Evolutionary conservation across 441 rosid genomes (phyloP).

Genomic region (Gossypium trilobum): DNA sequence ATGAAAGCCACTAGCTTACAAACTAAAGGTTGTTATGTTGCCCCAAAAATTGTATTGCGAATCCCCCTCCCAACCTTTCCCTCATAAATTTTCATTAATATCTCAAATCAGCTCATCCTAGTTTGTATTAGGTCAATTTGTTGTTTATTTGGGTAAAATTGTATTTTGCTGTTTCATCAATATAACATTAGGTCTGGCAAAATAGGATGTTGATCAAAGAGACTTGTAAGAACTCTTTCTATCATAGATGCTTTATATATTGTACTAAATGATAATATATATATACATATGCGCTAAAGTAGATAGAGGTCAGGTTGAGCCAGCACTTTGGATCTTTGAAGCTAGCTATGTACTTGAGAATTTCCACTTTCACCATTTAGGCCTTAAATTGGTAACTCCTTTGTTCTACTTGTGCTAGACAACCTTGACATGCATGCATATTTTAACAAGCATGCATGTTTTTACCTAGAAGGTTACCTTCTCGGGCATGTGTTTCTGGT

Average conservation of each 20-base stretch:
- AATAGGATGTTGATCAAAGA: slow-evolving; percentile 1
- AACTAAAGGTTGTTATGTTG: not conserved
- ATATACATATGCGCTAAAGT: not conserved
- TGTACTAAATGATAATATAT: not conserved
- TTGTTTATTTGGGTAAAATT: not conserved
- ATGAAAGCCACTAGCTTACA: not conserved
- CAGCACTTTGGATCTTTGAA: not conserved
- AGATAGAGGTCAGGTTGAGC: not conserved
- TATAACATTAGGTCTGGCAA: not conserved
- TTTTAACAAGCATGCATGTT: not conserved
- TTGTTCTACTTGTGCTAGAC: not conserved
- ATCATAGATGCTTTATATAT: not conserved
- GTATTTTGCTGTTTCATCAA: not conserved
- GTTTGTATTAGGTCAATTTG: not conserved
- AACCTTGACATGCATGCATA: not conserved
- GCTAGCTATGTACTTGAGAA: not conserved
- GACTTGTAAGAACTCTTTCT: slow-evolving; percentile 6
- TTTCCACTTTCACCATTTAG: not conserved
- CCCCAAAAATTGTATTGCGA: not conserved
- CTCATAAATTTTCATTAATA: not conserved
- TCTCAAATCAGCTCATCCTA: not conserved
- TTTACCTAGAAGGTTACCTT: not conserved
- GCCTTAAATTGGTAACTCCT: not conserved
- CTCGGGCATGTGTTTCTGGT: not conserved
- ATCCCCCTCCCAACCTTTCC: not conserved